Base-by-base conservation (phyloP, 176 grass and related monocot species). In the Elaeis guineensis region DNA sequence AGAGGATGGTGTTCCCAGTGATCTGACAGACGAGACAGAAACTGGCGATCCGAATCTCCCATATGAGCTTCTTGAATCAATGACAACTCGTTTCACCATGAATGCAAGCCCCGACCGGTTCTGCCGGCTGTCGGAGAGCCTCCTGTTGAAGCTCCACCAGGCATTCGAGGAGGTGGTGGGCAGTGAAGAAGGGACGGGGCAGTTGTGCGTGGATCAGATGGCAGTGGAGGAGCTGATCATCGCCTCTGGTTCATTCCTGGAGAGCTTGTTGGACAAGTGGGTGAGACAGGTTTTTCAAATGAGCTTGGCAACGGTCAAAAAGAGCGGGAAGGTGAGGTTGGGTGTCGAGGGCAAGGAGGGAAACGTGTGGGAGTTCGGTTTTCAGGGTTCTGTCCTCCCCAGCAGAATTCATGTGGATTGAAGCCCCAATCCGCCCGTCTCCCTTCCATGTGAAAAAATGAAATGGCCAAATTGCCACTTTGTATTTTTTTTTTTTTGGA, bases 351-450 rank as follows among this genome's bases (percentile, higher is more conserved):
- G 52, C 17, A 68, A 55, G 51, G 39, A 69, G 21, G 74, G 62
- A 51, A 73, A 67, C 63, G 63, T 53, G 50, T 63, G 50, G 50
- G 59, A 63, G 19, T 63, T 72, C 16, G 89, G 85, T 55, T 96
- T 90, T 72, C 70, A 78, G 75, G 83, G 80, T 54, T 84, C 91
- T 3, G 80, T 69, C 58, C 83, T 96, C 48, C 91, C 86, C 5
- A 73, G 60, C 57, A 85, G 71, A 78, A 65, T 96, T 71, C 61
- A 75, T 21, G 69, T 79, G 72, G 85, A 89, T 62, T 95, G 60
- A 44, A 44, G 9, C 11, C 9, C 35, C 35, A 9, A 44, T 12
- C 35, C 2, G 35, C 14, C 9, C 11, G 0, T 30, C 9, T 12
- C 35, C 9, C 35, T 2, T 44, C 11, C 1, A 6, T 14, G 35